Evolutionary conservation across 2,329 filamentous ascomycete species (phyloP).

Genomic region (Pseudocercospora fuligena): DNA sequence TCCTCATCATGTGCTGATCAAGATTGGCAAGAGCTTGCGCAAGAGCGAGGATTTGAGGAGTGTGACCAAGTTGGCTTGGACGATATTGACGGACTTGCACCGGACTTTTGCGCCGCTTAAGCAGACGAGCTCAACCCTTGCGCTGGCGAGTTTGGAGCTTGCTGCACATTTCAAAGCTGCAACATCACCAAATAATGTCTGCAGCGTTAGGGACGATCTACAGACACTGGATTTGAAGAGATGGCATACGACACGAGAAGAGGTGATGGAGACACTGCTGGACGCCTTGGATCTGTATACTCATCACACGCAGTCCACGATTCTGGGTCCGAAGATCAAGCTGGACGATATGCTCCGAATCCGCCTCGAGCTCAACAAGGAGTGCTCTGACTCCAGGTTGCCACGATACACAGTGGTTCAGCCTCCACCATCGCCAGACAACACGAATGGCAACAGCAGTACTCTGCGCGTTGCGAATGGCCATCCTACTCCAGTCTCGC

Average conservation of each 20-base stretch:
- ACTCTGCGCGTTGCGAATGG: constrained; percentile 39
- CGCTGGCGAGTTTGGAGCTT: constrained; percentile 80
- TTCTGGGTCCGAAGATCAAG: constrained; percentile 72
- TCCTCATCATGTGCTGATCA: constrained; percentile 82
- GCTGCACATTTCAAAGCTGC: constrained; percentile 65
- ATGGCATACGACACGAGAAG: constrained; percentile 51
- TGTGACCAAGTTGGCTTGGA: constrained; percentile 67
- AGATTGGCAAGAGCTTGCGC: constrained; percentile 57
- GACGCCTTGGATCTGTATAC: constrained; percentile 93
- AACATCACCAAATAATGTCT: constrained; percentile 24
- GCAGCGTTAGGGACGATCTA: constrained; percentile 31
- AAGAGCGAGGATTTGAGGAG: constrained; percentile 53
- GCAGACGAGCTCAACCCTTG: constrained; percentile 83
- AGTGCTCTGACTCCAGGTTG: constrained; percentile 67
- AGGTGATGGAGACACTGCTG: constrained; percentile 76
- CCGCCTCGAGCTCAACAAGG: constrained; percentile 84
- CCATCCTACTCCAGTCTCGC: constrained; percentile 42
- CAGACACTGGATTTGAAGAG: constrained; percentile 53
- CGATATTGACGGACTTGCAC: constrained; percentile 86
- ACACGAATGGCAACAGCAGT: constrained; percentile 39
- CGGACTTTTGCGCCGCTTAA: constrained; percentile 93
- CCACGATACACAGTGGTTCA: constrained; percentile 62
- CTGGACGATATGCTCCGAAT: constrained; percentile 82
- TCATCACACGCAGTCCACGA: constrained; percentile 75
- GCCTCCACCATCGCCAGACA: constrained; percentile 39